Evolutionary conservation across 2,329 filamentous ascomycete species (phyloP).

Genomic region (Clarireedia paspali): DNA sequence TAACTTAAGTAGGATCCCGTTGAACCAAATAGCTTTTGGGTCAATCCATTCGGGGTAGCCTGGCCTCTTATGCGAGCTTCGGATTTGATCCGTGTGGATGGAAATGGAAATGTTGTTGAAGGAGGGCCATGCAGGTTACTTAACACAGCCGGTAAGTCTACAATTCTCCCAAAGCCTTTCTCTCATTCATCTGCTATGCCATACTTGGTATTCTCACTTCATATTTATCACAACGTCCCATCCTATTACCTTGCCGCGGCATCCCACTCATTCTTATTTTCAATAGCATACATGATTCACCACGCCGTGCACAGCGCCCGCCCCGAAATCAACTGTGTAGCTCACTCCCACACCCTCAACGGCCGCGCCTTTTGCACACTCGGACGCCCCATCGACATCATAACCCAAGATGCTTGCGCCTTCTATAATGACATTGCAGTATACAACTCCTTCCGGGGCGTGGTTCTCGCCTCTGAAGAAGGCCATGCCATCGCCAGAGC

Average conservation of each 20-base stretch:
- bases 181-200: background rate
- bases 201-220: no score
- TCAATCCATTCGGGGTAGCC: constrained; percentile 30
- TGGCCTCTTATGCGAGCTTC: constrained; percentile 46
- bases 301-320: constrained; percentile 50
- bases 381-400: constrained; percentile 36
- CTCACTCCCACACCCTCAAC: constrained; percentile 50
- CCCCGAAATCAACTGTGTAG: constrained; percentile 50
- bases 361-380: constrained; percentile 55
- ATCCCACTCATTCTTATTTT: background rate
- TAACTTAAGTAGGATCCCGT: constrained; percentile 26
- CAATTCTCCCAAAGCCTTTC: background rate
- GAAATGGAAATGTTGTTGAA: constrained; percentile 53
- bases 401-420: constrained; percentile 47
- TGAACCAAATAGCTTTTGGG: constrained; percentile 29
- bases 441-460: constrained; percentile 40
- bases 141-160: constrained; percentile 26
- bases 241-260: no score
- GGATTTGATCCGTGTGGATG: constrained; percentile 60
- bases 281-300: constrained; percentile 51
- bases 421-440: constrained; percentile 39
- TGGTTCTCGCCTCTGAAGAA: constrained; percentile 45
- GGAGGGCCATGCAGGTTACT: constrained; percentile 39
- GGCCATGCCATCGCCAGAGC: constrained; percentile 40
- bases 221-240: no score